Percentiles rank a stretch among this genome's conserved stretches.
phyloP scores from a whole-genome alignment of 345 rosid species.

The Durio zibethinus region DNA sequence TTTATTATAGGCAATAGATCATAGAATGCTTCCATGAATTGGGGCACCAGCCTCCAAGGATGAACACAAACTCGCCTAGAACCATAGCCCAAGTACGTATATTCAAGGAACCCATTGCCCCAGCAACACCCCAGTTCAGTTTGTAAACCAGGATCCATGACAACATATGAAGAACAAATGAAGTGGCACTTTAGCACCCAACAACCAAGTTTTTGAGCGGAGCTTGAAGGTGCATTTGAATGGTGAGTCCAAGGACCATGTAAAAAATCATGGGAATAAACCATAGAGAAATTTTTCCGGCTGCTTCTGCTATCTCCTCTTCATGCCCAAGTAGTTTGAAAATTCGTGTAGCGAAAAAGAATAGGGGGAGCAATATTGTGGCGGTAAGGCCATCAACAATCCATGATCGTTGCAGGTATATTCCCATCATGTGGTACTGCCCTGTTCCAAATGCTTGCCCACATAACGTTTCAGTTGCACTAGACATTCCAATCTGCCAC shows the following conservation, averaged over 20 bases:
- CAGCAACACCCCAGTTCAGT: not conserved
- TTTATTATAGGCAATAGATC: not conserved
- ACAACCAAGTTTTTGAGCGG: not conserved
- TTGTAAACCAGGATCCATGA: not conserved
- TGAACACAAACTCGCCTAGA: constrained; percentile 17
- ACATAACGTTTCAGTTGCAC: not conserved
- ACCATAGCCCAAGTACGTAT: not conserved
- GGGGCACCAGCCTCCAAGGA: constrained; percentile 54
- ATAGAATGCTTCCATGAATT: constrained; percentile 38
- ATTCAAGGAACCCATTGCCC: not conserved
- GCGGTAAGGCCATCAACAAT: not conserved
- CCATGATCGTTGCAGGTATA: not conserved
- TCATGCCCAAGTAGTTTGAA: not conserved
- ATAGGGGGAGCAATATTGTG: not conserved
- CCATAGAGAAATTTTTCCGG: not conserved
- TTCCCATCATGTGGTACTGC: not conserved
- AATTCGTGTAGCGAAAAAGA: not conserved
- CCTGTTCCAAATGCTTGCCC: constrained; percentile 2
- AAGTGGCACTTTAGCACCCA: not conserved
- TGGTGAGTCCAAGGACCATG: not conserved
- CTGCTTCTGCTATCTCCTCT: not conserved
- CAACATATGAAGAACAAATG: not conserved
- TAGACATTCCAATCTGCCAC: not conserved
- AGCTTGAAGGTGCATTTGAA: not conserved
- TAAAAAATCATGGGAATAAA: not conserved